Evolutionary conservation across 768 basidiomycete species (phyloP).

Genomic region (Udeniomyces megalosporus): DNA sequence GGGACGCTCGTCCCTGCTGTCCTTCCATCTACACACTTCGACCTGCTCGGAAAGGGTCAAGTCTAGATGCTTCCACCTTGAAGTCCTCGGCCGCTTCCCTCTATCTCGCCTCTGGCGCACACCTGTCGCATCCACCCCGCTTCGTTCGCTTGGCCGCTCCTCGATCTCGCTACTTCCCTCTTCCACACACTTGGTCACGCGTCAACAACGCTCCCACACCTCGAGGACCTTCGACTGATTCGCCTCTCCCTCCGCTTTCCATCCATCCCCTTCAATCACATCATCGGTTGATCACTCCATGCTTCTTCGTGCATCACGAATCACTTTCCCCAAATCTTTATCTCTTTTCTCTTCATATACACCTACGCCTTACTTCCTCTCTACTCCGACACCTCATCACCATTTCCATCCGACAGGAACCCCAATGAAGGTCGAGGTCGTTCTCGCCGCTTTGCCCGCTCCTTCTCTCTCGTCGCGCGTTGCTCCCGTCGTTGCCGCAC

Average conservation of each 20-base stretch:
- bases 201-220: not conserved
- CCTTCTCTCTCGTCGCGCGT: conserved; percentile 61
- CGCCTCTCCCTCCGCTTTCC: not conserved
- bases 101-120: not conserved
- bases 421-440: conserved; percentile 96
- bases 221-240: not conserved
- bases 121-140: not conserved
- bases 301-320: not conserved
- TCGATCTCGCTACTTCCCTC: not conserved
- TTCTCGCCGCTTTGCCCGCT: conserved; percentile 68
- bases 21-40: too few species aligned
- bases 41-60: too few species aligned
- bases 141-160: not conserved
- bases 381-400: too few species aligned
- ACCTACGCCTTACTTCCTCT: too few species aligned
- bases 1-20: too few species aligned
- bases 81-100: too few species aligned
- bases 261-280: not conserved
- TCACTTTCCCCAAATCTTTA: not conserved
- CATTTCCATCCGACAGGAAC: conserved; percentile 44
- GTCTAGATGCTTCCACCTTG: too few species aligned
- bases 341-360: not conserved
- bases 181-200: not conserved
- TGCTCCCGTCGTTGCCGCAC: conserved; percentile 33
- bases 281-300: not conserved